Evolutionary conservation across 139 green algal genomes (phyloP), one percentile per base, ranked within the genome.

Genomic region (Closterium sp.): DNA sequence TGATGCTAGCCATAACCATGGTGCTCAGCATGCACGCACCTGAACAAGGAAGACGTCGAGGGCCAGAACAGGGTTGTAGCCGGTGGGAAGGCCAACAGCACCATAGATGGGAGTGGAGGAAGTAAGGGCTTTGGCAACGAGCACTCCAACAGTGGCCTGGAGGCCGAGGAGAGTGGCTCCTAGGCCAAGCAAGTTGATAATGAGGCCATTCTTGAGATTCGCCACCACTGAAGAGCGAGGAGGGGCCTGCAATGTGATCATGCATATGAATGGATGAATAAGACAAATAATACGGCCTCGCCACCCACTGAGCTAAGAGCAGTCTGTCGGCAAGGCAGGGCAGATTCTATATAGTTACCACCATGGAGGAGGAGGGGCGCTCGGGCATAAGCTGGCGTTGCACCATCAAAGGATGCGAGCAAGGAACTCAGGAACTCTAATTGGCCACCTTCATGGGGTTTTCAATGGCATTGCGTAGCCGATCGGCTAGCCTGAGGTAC

Each of bases 1-100:
- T 50, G 38, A 50, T 50, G 38, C 38, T 50, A 50, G 38, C 38
- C 38, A 50, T 50, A 50, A 50, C 13, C 38, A 50, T 50, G 38
- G 38, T 9, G 38, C 30, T 86, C 84, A 29, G 19, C 31, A 93
- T 34, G n/a, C 32, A 42, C 45, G 89, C 91, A 97, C 97, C 96
- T 99, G 98, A 32, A 99, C 97, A 88, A 99, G 96, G 96, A 99
- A 99, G 2, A 99, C 98, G 94, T 99, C 98, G 89, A 99, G 96
- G 4, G 98, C 98, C 45, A 99, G 95, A 91, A 99, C 98, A 2
- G 98, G 98, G 95, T 98, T 99, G 95, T 97, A 99, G 31, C 93
- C 93, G 30, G 94, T 93, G 1, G 95, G 95, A 21, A 86, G 94
- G 86, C 92, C 94, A 13, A 93, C 34, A 22, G 93, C 62, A 45